Base-by-base conservation (phyloP, 495 filamentous ascomycete genomes). In the Endocarpon pusillum region DNA sequence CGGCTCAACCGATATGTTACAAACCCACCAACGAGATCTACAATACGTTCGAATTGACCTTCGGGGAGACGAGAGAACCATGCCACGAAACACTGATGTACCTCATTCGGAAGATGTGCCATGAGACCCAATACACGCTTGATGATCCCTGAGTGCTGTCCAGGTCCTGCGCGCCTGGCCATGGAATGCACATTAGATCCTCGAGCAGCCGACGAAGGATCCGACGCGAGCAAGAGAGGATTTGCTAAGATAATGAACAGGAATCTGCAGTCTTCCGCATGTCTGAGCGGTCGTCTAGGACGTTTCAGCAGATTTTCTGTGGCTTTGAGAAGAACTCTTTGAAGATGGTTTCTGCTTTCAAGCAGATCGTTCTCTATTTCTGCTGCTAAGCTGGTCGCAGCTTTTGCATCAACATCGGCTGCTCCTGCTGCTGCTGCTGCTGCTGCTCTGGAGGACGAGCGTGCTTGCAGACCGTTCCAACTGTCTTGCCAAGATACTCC, bases 241-340 rank as follows among this genome's bases (percentile, higher is more conserved):
- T 94, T 94, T n/a, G 64, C 70, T 17, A 92, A 54, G 34, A 93
- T 54, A 12, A 94, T 75, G n/a, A 94, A 61, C 15, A 94, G 54
- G 47, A 91, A 91, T 30, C 87, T 67, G 21, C 75, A 61, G 34
- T 91, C 76, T 36, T 75, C 68, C 15, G 82, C 73, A 21, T 64
- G 66, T 33, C 61, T 71, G 39, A 94, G 45, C 8, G 70, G 66
- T 21, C 80, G 65, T 3, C 81, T 73, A 3, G 86, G 87, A 8
- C 87, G 71, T 45, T 85, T 93, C n/a, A 94, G 58, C 29, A 94
- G 56, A 41, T 62, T 79, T 51, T 94, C 86, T 1, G 71, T 79
- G 12, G 81, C 78, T 49, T 89, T 92, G 32, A 94, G 55, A 3
- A 94, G 62, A 3, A 72, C 67, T 33, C 70, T 56, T 29, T 78